A percentile compares a stretch with the other conserved stretches of the same genome.
These are phyloP conservation scores for Sugiyamaella grinbergsii DNA, from an alignment of 1,139 yeast species.

Conservation along the genomic window DNA sequence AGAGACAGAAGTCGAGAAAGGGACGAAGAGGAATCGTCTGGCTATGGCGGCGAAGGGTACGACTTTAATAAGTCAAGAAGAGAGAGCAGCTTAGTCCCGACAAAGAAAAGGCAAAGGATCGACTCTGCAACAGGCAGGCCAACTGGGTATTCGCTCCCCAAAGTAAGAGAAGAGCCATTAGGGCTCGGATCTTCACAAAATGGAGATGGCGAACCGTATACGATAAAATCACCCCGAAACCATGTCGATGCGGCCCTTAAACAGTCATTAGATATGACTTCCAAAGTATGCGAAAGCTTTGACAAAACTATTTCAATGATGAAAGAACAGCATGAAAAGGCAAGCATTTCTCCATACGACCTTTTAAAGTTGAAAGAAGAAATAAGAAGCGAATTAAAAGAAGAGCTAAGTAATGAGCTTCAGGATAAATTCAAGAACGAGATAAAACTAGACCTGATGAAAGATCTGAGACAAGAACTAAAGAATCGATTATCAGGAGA, in stretches of 20 bases:
- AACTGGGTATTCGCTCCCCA: neutral
- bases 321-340: neutral
- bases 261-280: slow-evolving; percentile 11
- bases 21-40: neutral
- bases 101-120: slow-evolving; percentile 1
- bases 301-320: slow-evolving; percentile 2
- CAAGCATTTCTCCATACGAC: neutral
- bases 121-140: slow-evolving; percentile 1
- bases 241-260: slow-evolving; percentile 2
- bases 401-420: slow-evolving; percentile 10
- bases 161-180: slow-evolving; percentile 1
- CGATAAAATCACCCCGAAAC: neutral
- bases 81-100: neutral
- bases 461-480: slow-evolving; percentile 10
- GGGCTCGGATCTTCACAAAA: neutral
- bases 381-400: slow-evolving; percentile 12
- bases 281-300: slow-evolving; percentile 17
- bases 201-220: neutral
- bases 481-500: slow-evolving; percentile 1
- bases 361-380: neutral
- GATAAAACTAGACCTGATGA: slow-evolving; percentile 1
- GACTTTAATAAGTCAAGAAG: slow-evolving; percentile 1
- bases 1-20: slow-evolving; percentile 3
- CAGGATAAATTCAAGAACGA: slow-evolving; percentile 2
- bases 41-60: neutral